A percentile compares a stretch with the other conserved stretches of the same genome.
Evolutionary conservation across 208 protist genomes (phyloP).

Genomic region (Trypanosoma cruzi): DNA sequence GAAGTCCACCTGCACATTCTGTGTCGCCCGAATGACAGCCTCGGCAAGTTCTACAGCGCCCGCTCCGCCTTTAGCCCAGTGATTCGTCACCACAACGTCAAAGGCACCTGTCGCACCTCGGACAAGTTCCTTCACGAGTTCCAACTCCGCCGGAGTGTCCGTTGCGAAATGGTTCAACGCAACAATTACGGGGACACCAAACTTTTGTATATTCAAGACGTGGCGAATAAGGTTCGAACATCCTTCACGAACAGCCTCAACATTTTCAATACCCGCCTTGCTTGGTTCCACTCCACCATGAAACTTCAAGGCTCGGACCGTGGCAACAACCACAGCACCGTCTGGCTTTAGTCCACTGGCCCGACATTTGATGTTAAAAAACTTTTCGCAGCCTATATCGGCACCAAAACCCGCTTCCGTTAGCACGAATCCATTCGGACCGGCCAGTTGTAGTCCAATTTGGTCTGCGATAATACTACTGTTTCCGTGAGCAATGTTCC

Average conservation of each 20-base stretch:
- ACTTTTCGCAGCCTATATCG: slow-evolving; percentile 98
- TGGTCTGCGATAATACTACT: slow-evolving; percentile 96
- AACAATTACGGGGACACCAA: slow-evolving; percentile 96
- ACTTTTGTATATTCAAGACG: slow-evolving; percentile 94
- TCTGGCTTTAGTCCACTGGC: slow-evolving; percentile 93
- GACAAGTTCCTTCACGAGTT: slow-evolving; percentile 72
- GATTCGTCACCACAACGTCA: slow-evolving; percentile 90
- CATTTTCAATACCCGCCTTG: slow-evolving; percentile 74
- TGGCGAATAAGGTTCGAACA: slow-evolving; percentile 93
- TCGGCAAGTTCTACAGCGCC: slow-evolving; percentile 91
- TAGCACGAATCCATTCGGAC: slow-evolving; percentile 95
- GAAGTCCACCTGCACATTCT: slow-evolving; percentile 75
- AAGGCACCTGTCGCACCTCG: slow-evolving; percentile 81
- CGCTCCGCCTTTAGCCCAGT: slow-evolving; percentile 94
- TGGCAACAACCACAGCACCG: slow-evolving; percentile 95
- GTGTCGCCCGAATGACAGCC: slow-evolving; percentile 78
- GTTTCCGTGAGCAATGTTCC: slow-evolving; percentile 99
- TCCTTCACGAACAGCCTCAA: slow-evolving; percentile 90
- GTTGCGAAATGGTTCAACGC: slow-evolving; percentile 95
- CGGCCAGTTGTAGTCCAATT: slow-evolving; percentile 95
- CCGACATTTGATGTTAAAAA: slow-evolving; percentile 99
- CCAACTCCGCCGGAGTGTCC: slow-evolving; percentile 93
- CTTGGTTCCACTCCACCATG: slow-evolving; percentile 93
- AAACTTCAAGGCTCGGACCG: slow-evolving; percentile 97
- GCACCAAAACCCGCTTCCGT: slow-evolving; percentile 96